Evolutionary conservation across 345 rosid species (phyloP), one percentile per base, ranked within the genome.

Genomic region (Heritiera littoralis): DNA sequence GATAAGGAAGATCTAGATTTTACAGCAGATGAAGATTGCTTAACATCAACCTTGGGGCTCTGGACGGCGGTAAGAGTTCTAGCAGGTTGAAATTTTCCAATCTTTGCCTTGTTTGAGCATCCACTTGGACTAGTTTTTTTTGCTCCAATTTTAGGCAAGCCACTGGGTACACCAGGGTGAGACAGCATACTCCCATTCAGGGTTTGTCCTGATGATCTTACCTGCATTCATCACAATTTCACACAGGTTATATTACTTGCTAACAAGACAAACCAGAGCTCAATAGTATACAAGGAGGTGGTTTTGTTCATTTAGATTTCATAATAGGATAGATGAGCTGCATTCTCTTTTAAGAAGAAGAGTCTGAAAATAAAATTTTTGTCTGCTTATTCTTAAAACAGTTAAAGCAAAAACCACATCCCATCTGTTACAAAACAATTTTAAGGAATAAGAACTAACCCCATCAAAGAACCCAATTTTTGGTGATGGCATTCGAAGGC

Each of bases 381-480:
- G 70, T 69, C 61, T 40, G 81, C 55, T 60, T 52, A 38, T 72
- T 30, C 41, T 72, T 60, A 72, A 71, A 71, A 32, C 30, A 52
- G 28, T 32, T 51, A 4, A 52, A 68, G 45, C 38, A 1, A 81
- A 69, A 41, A 77, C 20, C 74, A 46, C 40, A 43, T 55, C 66
- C 48, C 18, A 58, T 55, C 10, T 67, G 20, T 10, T 52, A 30
- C 58, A 80, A 30, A 70, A 40, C 9, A 78, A 77, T 70, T 35
- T 56, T 52, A 86, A 45, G 72, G 79, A 77, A 75, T 35, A 63
- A 82, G 66, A 85, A 82, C 97, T 85, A 58, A 94, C 98, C 93
- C 97, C 98, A 71, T 97, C 98, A 86, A 97, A 97, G 89, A 88
- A 94, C 80, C 98, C 99, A 69, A 94, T 78, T 81, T 94, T 94